phyloP scores from a whole-genome alignment of 257 asterid species.

The Penstemon newberryi region DNA sequence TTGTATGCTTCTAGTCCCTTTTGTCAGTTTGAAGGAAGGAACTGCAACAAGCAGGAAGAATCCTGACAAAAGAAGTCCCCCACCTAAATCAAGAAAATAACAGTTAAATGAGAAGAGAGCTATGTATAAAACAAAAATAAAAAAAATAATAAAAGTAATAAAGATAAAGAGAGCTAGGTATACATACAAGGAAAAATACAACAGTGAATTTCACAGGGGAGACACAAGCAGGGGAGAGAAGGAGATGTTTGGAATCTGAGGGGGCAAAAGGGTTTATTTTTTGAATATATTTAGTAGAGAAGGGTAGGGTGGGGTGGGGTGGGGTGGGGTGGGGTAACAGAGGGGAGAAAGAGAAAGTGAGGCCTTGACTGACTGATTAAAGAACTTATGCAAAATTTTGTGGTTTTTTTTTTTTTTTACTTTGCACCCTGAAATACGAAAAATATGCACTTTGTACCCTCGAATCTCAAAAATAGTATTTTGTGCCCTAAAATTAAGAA shows the following conservation, averaged over 20 bases:
- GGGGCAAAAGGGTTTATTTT: no score
- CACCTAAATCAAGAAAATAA: conserved; percentile 39
- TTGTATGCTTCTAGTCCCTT: conserved; percentile 18
- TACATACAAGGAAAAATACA: no score
- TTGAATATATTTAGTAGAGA: neutral
- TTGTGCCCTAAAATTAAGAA: no score
- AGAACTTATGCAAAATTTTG: neutral
- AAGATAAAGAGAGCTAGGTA: conserved; percentile 1
- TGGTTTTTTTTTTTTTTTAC: no score
- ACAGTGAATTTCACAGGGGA: no score
- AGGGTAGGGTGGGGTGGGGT: neutral
- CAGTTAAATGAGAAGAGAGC: neutral
- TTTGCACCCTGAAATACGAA: no score
- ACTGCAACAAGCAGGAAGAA: conserved; percentile 5
- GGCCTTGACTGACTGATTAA: neutral
- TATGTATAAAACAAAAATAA: neutral
- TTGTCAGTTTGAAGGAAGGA: conserved; percentile 35
- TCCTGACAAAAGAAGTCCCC: conserved; percentile 63
- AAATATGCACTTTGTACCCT: no score
- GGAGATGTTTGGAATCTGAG: no score
- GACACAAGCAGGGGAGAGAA: no score
- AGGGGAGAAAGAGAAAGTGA: neutral
- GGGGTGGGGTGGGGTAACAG: no score
- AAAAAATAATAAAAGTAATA: neutral
- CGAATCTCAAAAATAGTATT: no score